Conservation (phyloP, 352 stramenopile species). For the Phytopythium cucurbitacearum region DNA sequence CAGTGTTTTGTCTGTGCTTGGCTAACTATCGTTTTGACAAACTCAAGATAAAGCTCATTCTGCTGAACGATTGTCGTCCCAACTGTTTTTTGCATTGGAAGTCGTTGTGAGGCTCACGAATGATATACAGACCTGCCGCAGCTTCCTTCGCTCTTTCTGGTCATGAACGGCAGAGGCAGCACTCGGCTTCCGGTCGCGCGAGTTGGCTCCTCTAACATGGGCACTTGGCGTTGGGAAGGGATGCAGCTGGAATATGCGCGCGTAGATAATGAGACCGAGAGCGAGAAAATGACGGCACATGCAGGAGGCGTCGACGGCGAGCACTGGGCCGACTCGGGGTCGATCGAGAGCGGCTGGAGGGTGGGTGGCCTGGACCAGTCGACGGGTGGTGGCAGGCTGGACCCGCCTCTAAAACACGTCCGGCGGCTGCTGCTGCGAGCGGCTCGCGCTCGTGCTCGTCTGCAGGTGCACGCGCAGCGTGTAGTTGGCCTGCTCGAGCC, state of each 20-base stretch:
- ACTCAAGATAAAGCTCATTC: too few species aligned
- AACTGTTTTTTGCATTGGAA: too few species aligned
- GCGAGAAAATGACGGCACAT: not conserved
- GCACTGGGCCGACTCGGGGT: conserved; percentile 8
- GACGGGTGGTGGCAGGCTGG: not conserved
- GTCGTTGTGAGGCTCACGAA: too few species aligned
- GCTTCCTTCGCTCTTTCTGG: too few species aligned
- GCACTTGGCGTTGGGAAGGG: too few species aligned
- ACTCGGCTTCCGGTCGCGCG: too few species aligned
- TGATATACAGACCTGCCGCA: too few species aligned
- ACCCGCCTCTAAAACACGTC: conserved; percentile 56
- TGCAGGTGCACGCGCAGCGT: conserved; percentile 81
- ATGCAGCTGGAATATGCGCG: not conserved
- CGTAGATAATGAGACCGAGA: not conserved
- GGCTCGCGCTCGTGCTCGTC: conserved; percentile 53
- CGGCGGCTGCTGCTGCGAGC: conserved; percentile 32
- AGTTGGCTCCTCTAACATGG: too few species aligned
- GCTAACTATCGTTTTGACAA: too few species aligned
- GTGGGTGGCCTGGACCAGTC: not conserved
- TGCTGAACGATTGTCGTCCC: too few species aligned
- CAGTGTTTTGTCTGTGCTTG: too few species aligned
- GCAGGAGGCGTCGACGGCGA: not conserved
- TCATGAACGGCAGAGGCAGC: too few species aligned
- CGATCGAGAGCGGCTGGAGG: conserved; percentile 11
- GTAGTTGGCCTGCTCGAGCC: conserved; percentile 85